Evolutionary conservation across 2,329 filamentous ascomycete genomes (phyloP).

Genomic region (Pseudodiploospora longispora): DNA sequence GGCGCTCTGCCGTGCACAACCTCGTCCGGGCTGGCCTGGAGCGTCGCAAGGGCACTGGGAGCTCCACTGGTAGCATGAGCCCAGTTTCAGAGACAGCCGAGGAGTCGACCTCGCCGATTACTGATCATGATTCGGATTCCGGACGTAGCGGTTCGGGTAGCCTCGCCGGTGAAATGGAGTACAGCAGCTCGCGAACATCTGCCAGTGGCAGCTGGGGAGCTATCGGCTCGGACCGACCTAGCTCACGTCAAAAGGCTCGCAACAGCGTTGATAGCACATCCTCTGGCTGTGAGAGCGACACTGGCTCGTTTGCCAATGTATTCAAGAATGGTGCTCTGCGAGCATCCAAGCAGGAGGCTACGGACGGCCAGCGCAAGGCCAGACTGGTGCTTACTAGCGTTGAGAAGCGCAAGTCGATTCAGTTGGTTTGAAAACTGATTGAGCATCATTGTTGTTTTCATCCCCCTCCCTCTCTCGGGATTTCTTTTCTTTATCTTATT

Average conservation of each 20-base stretch:
- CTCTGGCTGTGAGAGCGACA: slow-evolving; percentile 38
- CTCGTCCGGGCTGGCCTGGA: slow-evolving; percentile 84
- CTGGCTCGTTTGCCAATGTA: slow-evolving; percentile 56
- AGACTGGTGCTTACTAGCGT: slow-evolving; percentile 81
- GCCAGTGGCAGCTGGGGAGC: slow-evolving; percentile 68
- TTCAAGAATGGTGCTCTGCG: slow-evolving; percentile 52
- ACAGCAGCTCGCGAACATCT: slow-evolving; percentile 67
- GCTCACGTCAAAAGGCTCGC: slow-evolving; percentile 57
- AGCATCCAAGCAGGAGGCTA: slow-evolving; percentile 46
- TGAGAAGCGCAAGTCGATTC: slow-evolving; percentile 69
- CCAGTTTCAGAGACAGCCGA: slow-evolving; percentile 77
- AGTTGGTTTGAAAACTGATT: slow-evolving; percentile 14
- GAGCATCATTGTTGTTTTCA: slow-evolving; percentile 8
- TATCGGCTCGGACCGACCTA: slow-evolving; percentile 80
- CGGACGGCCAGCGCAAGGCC: slow-evolving; percentile 65
- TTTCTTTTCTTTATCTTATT: slow-evolving; percentile 17
- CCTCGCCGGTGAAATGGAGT: slow-evolving; percentile 63
- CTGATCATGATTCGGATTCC: slow-evolving; percentile 67
- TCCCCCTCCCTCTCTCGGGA: slow-evolving; percentile 9
- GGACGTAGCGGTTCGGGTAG: slow-evolving; percentile 70
- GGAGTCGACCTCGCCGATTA: slow-evolving; percentile 56
- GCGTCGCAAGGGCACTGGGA: slow-evolving; percentile 68
- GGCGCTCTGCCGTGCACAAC: slow-evolving; percentile 84
- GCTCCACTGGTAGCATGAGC: slow-evolving; percentile 70
- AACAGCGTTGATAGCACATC: slow-evolving; percentile 57